Evolutionary conservation across 2,329 filamentous ascomycete genomes (phyloP).

Genomic region (Aspergillus fumigatiaffinis): DNA sequence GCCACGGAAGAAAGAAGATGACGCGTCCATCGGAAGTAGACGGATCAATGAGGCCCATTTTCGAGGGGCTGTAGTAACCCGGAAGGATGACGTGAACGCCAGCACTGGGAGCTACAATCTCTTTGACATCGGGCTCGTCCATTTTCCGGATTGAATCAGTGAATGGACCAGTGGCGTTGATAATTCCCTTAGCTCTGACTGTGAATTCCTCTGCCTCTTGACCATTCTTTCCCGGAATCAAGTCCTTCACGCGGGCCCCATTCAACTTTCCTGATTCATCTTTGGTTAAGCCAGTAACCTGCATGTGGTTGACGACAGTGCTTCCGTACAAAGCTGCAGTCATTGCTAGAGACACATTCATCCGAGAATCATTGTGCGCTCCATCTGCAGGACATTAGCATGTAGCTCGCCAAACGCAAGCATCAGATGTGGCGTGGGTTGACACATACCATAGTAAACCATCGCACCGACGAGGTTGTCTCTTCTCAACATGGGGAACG

Average conservation of each 20-base stretch:
- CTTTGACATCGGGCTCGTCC: constrained; percentile 67
- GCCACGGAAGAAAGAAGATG: constrained; percentile 91
- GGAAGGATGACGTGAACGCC: constrained; percentile 84
- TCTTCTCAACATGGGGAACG: constrained; percentile 83
- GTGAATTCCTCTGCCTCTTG: constrained; percentile 60
- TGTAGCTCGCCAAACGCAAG: background rate
- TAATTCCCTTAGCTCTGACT: constrained; percentile 73
- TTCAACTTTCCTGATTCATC: constrained; percentile 68
- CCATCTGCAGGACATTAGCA: constrained; percentile 55
- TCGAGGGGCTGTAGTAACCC: constrained; percentile 77
- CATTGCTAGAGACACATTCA: constrained; percentile 87
- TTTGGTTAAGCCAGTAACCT: constrained; percentile 74
- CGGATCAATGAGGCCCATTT: constrained; percentile 86
- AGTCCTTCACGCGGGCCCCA: constrained; percentile 69
- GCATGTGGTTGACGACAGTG: constrained; percentile 77
- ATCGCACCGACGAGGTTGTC: constrained; percentile 74
- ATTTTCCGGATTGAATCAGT: constrained; percentile 81
- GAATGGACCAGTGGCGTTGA: constrained; percentile 88
- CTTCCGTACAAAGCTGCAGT: constrained; percentile 83
- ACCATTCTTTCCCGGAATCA: constrained; percentile 63
- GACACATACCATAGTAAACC: constrained; percentile 69
- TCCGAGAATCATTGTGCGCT: constrained; percentile 85
- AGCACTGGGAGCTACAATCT: constrained; percentile 80
- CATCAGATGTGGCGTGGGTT: background rate
- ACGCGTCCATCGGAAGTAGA: constrained; percentile 83